A percentile compares a stretch with the other conserved stretches of the same genome.
Evolutionary conservation across 257 asterid species (phyloP).

Genomic region (Lycium ferocissimum): DNA sequence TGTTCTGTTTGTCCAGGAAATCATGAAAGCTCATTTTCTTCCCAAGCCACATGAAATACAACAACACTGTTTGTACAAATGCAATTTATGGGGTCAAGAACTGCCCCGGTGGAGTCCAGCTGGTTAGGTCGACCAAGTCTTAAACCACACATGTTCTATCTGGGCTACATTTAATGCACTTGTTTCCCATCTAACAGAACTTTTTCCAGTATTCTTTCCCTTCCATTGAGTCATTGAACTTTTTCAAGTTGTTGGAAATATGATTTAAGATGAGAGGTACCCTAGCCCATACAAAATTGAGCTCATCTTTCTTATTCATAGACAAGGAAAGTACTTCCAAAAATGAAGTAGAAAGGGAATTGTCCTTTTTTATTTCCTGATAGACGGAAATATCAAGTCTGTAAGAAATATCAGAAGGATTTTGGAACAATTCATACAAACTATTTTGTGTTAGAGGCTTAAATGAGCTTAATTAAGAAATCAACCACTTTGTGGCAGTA

Average conservation of each 20-base stretch:
- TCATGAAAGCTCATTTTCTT: neutral
- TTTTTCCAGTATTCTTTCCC: neutral
- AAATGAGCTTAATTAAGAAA: neutral
- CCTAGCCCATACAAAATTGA: neutral
- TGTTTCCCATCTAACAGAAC: neutral
- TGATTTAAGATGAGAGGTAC: neutral
- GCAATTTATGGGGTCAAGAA: constrained; percentile 13
- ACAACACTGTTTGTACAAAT: neutral
- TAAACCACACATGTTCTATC: constrained; percentile 17
- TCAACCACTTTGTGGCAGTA: neutral
- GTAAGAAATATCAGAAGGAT: neutral
- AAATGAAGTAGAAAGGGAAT: neutral
- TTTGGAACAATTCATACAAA: neutral
- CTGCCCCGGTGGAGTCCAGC: neutral
- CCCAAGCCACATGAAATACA: neutral
- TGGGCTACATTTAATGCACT: constrained; percentile 16
- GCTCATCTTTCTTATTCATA: neutral
- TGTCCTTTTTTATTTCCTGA: constrained; percentile 6
- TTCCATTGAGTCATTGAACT: neutral
- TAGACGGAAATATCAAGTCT: neutral
- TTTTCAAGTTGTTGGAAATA: neutral
- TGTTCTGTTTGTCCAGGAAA: neutral
- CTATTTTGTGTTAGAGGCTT: neutral
- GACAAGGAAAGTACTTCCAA: neutral
- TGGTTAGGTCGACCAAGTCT: constrained; percentile 6